Conservation (phyloP, 2,329 filamentous ascomycete genomes). For the Aspergillus versicolor region DNA sequence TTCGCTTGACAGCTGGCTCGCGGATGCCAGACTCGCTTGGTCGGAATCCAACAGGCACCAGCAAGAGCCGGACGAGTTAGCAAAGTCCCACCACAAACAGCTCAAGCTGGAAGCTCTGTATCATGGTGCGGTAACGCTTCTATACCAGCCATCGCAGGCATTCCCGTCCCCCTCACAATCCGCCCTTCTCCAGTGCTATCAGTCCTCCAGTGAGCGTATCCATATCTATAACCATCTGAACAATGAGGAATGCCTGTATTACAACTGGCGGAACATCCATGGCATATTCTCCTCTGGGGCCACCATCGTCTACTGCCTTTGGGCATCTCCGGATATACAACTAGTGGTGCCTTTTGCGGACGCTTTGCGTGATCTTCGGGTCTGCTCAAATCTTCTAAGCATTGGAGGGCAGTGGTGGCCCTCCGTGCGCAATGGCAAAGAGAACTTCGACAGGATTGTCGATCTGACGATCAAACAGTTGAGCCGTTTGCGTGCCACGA, state of each 20-base stretch:
- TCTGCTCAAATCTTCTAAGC: constrained; percentile 39
- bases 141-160: constrained; percentile 40
- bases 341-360: constrained; percentile 22
- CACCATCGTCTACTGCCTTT: constrained; percentile 41
- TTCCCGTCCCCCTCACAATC: constrained; percentile 29
- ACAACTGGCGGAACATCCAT: constrained; percentile 40
- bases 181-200: constrained; percentile 32
- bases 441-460: constrained; percentile 32
- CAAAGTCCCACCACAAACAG: constrained; percentile 11
- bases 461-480: constrained; percentile 27
- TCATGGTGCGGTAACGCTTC: constrained; percentile 33
- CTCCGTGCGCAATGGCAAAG: constrained; percentile 32
- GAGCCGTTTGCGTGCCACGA: constrained; percentile 10
- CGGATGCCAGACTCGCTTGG: constrained; percentile 4
- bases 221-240: constrained; percentile 34
- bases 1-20: constrained; percentile 24
- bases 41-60: not conserved
- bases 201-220: constrained; percentile 25
- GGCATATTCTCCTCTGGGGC: constrained; percentile 40
- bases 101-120: constrained; percentile 34
- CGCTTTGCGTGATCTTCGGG: constrained; percentile 27
- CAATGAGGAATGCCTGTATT: constrained; percentile 29
- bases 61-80: constrained; percentile 3
- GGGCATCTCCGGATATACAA: constrained; percentile 32
- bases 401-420: constrained; percentile 45